These are phyloP conservation scores for Hypoxylon sp. DNA, from an alignment of 2,329 filamentous ascomycete species.

Conservation along the genomic window DNA sequence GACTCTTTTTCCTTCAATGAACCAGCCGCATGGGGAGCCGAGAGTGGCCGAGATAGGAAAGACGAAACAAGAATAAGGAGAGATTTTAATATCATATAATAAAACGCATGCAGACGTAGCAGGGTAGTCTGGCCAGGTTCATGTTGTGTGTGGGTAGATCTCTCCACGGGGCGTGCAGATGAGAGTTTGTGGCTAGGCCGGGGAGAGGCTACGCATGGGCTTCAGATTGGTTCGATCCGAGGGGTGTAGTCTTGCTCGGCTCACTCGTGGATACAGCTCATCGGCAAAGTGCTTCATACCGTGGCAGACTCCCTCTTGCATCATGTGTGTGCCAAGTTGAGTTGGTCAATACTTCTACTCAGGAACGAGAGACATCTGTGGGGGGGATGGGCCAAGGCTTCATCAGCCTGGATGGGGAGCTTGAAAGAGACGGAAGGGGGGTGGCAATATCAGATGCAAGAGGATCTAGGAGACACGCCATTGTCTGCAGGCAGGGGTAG, in stretches of 20 bases:
- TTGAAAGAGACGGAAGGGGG: constrained; percentile 17
- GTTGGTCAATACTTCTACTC: constrained; percentile 30
- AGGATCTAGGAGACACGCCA: constrained; percentile 30
- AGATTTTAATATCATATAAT: constrained; percentile 1
- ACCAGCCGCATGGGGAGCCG: background rate
- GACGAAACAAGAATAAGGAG: constrained; percentile 3
- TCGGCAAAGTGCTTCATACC: background rate
- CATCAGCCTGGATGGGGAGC: constrained; percentile 10
- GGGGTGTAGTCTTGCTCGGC: background rate
- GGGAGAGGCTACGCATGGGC: constrained; percentile 7
- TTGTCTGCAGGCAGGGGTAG: constrained; percentile 19
- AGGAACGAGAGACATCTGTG: constrained; percentile 22
- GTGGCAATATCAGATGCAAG: constrained; percentile 34
- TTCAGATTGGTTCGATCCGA: constrained; percentile 7
- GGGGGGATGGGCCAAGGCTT: constrained; percentile 6
- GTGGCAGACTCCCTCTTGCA: background rate
- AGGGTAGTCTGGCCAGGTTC: constrained; percentile 24
- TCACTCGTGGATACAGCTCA: background rate
- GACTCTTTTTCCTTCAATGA: constrained; percentile 5
- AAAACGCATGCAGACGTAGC: constrained; percentile 19
- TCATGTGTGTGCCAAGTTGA: constrained; percentile 29
- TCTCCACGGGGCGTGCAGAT: constrained; percentile 31
- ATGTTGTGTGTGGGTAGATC: constrained; percentile 30
- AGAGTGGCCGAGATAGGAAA: background rate
- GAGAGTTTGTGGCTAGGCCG: background rate